Evolutionary conservation across 2,329 filamentous ascomycete species (phyloP).

Genomic region (Phyllosticta citribraziliensis): DNA sequence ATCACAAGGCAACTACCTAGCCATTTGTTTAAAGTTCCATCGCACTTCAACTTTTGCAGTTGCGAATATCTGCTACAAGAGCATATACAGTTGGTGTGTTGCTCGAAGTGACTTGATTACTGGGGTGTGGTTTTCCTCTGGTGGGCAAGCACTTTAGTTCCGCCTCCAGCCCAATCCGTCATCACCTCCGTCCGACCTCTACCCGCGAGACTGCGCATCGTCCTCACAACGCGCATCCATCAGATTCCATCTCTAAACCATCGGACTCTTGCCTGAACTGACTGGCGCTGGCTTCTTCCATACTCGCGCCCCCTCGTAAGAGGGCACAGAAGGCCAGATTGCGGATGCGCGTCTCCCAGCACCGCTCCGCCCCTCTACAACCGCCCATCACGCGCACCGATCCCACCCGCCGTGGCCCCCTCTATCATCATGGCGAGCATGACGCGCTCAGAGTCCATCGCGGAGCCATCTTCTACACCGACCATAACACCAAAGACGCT

Average conservation of each 20-base stretch:
- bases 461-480: constrained; percentile 23
- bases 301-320: constrained; percentile 5
- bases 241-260: background rate
- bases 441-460: constrained; percentile 27
- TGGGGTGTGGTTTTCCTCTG: background rate
- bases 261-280: background rate
- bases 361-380: constrained; percentile 15
- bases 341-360: constrained; percentile 6
- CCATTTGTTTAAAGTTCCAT: too few relatives aligned
- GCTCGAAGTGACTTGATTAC: constrained; percentile 4
- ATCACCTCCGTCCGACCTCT: constrained; percentile 5
- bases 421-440: constrained; percentile 27
- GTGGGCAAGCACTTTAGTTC: background rate
- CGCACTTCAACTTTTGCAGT: too few relatives aligned
- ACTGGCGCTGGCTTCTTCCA: constrained; percentile 3
- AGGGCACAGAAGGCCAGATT: constrained; percentile 6
- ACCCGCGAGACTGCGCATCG: constrained; percentile 5
- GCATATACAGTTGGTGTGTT: background rate
- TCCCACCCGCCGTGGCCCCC: constrained; percentile 15
- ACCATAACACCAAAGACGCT: constrained; percentile 25
- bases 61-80: too few relatives aligned
- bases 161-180: constrained; percentile 5
- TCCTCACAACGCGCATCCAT: constrained; percentile 7
- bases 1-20: too few relatives aligned
- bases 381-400: constrained; percentile 14